Base-by-base conservation (phyloP, 805 yeast genomes). In the Candida golubevii region DNA sequence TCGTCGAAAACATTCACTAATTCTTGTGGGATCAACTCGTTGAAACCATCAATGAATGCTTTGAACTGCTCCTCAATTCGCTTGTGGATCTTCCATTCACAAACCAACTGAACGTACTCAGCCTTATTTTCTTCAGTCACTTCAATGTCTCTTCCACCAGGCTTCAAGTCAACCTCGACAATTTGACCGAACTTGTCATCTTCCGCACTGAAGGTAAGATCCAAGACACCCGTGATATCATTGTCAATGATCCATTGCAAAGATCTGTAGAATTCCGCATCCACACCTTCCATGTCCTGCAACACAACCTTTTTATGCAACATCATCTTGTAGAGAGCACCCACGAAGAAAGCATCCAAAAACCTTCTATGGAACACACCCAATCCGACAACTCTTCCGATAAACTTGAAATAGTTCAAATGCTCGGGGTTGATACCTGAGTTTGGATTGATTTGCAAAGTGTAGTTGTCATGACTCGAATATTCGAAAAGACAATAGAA, bases 251-350 rank as follows among this genome's bases (percentile, higher is more conserved):
- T 88, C 99, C 99, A 93, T 60, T 88, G 87, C 67, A 93, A 74
- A 23, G 96, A 91, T 61, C 93, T 82, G 71, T 88, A 88, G 70
- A 91, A 89, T 62, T 93, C 98, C 23, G 96, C 91, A 67, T 93
- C 99, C 48, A 95, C 97, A 67, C 97, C 96, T 67, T 93, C 99
- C 95, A 93, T 85, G 69, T 93, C 99, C 66, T 88, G 96, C 55
- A 93, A 72, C 1, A 88, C 91, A 54, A 93, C 96, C 72, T 89
- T 89, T 68, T 93, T 93, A 62, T 82, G 88, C 57, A 93, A 75
- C 85, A 93, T 88, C 97, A 93, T 88, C 73, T 93, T 93, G 71
- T 93, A 93, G 66, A 93, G 80, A 1, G 99, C 98, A 54, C 97
- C 97, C 58, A 95, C 96, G 67, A 93, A 93, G 78, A 93, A 93